These are phyloP conservation scores for Fusarium algeriense DNA, from an alignment of 2,329 filamentous ascomycete species.

Conservation along the genomic window DNA sequence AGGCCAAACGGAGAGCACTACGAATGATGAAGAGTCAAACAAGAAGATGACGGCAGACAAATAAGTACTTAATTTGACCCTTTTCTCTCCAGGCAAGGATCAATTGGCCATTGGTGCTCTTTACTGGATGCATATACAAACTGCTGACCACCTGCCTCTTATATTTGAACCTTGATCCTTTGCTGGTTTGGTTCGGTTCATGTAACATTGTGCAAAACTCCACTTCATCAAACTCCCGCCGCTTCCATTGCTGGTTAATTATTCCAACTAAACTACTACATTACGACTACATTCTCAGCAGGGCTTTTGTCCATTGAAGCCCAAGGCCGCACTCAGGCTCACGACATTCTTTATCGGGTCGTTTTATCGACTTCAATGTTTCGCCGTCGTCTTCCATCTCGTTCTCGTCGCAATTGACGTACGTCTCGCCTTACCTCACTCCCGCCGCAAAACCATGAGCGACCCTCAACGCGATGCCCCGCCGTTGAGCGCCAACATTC, in stretches of 20 bases:
- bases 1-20: neutral
- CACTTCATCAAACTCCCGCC: slow-evolving; percentile 32
- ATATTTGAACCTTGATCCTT: slow-evolving; percentile 11
- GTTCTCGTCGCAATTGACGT: slow-evolving; percentile 42
- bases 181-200: neutral
- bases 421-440: slow-evolving; percentile 1
- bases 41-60: neutral
- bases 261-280: slow-evolving; percentile 21
- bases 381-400: slow-evolving; percentile 24
- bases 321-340: slow-evolving; percentile 20
- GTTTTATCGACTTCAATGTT: slow-evolving; percentile 30
- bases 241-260: neutral
- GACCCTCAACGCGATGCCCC: slow-evolving; percentile 51
- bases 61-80: neutral
- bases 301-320: slow-evolving; percentile 19
- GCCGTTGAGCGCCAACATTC: slow-evolving; percentile 37
- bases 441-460: slow-evolving; percentile 47
- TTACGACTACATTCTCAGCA: slow-evolving; percentile 22
- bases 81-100: neutral
- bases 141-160: slow-evolving; percentile 7
- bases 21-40: neutral
- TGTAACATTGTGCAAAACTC: slow-evolving; percentile 27
- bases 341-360: slow-evolving; percentile 17
- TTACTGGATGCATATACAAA: neutral
- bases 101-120: neutral